Evolutionary conservation across 2,329 filamentous ascomycete genomes (phyloP), one percentile per base, ranked within the genome.

Genomic region (Metarhizium brunneum): DNA sequence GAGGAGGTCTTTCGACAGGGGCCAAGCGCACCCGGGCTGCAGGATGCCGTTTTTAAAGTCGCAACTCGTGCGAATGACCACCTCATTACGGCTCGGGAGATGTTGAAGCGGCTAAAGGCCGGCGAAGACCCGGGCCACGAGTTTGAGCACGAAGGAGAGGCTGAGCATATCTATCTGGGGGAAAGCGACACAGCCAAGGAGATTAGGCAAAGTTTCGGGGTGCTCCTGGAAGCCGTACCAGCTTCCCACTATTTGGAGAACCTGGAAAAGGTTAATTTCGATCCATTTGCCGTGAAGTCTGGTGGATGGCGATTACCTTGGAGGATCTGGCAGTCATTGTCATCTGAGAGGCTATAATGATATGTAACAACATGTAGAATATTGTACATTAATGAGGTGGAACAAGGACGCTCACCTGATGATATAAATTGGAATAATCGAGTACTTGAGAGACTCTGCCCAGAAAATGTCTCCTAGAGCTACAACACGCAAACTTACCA

Each of bases 21-120:
- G 0, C 84, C 87, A 0, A 74, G 82, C n/a, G 92, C 92, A 0
- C 77, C 83, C 0, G 92, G 92, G 0, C 77, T 97, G 18, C 85
- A 88, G 58, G 92, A 99, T 69, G 92, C 92, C 3, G 84, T 97
- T 1, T 99, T 97, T 71, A 81, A 84, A 4, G 90, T 99, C 14
- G 94, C 94, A 0, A 99, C 94, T 0, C 83, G 92, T 42, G 94
- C 94, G 6, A 95, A 95, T 66, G 94, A 99, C 68, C 94, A 99
- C 71, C 76, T 99, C 38, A 95, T 96, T 62, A 97, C 92, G 0
- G 92, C 88, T 2, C 79, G 91, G 57, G 90, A 96, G 68, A 96
- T 99, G 91, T 71, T 97, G 58, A 86, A 84, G 65, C 90, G 88
- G 64, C 73, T 96, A 20, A 83, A 83, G 54, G 84, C 83, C 4